Evolutionary conservation across 2,329 filamentous ascomycete species (phyloP).

Genomic region (Sporothrix pallida): DNA sequence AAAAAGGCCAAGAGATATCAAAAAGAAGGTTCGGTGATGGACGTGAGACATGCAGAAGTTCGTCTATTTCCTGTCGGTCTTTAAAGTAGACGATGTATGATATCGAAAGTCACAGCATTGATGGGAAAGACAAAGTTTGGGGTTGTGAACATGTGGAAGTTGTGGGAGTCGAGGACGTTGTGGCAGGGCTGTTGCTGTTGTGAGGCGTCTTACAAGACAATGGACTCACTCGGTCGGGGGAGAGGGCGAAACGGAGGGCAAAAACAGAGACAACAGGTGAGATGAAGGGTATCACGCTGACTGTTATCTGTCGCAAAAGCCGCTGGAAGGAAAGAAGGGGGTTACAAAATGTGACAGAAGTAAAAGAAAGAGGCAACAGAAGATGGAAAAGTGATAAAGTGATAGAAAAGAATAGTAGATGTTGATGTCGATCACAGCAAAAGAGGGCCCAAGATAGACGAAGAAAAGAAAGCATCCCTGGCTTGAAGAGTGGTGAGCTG

Average conservation of each 20-base stretch:
- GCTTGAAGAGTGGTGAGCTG: constrained; percentile 4
- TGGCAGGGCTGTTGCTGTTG: neutral
- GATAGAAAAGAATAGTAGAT: too few species aligned
- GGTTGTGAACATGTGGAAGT: neutral
- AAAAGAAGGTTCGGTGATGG: neutral
- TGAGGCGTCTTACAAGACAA: constrained; percentile 1
- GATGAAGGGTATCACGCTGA: constrained; percentile 12
- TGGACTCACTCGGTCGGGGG: neutral
- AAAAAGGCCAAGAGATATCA: constrained; percentile 5
- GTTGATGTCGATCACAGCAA: neutral
- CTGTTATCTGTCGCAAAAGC: neutral
- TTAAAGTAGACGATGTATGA: neutral
- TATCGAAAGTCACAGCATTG: neutral
- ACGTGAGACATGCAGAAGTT: constrained; percentile 21
- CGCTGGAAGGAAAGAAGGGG: neutral
- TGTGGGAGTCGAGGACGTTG: neutral
- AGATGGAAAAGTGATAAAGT: neutral
- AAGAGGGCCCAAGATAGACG: neutral
- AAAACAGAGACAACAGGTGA: constrained; percentile 10
- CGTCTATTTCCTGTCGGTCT: neutral
- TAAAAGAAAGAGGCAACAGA: neutral
- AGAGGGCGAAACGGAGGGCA: neutral
- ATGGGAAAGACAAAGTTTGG: neutral
- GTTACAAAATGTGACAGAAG: neutral
- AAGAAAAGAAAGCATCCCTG: constrained; percentile 13